Evolutionary conservation across 805 yeast species (phyloP).

Genomic region (Groenewaldozyma tartarivorans): DNA sequence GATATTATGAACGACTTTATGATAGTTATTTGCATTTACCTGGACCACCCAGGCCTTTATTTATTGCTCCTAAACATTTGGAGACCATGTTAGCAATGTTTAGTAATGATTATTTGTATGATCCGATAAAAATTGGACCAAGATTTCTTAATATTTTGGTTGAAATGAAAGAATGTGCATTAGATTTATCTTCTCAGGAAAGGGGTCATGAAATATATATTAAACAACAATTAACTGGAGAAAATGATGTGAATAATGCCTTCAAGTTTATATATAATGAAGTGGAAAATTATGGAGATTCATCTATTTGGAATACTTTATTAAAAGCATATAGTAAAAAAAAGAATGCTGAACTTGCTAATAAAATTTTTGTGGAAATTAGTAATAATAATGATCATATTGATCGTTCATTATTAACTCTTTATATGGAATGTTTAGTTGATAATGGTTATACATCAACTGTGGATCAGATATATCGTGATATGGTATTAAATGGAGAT

Average conservation of each 20-base stretch:
- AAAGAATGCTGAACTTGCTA: neutral
- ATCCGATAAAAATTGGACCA: conserved; percentile 1
- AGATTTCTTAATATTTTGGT: conserved; percentile 15
- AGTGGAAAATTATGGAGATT: neutral
- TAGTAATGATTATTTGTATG: conserved; percentile 6
- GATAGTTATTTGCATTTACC: conserved; percentile 25
- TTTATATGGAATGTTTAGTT: neutral
- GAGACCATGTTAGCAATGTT: conserved; percentile 24
- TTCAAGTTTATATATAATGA: neutral
- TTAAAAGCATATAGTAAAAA: too few species aligned
- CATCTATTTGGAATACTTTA: neutral
- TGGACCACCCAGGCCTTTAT: conserved; percentile 25
- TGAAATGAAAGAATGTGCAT: conserved; percentile 20
- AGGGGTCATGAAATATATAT: conserved; percentile 4
- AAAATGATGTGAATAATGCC: neutral
- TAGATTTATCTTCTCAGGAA: conserved; percentile 27
- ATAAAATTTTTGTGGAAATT: neutral
- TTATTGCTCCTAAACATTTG: conserved; percentile 24
- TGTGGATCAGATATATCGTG: neutral
- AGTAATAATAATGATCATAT: too few species aligned
- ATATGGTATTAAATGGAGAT: neutral
- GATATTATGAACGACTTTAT: conserved; percentile 8
- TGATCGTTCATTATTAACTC: neutral
- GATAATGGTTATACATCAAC: neutral
- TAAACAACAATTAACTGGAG: neutral